Conservation (phyloP, 2,329 filamentous ascomycete genomes). For the Neopestalotiopsis sp. region DNA sequence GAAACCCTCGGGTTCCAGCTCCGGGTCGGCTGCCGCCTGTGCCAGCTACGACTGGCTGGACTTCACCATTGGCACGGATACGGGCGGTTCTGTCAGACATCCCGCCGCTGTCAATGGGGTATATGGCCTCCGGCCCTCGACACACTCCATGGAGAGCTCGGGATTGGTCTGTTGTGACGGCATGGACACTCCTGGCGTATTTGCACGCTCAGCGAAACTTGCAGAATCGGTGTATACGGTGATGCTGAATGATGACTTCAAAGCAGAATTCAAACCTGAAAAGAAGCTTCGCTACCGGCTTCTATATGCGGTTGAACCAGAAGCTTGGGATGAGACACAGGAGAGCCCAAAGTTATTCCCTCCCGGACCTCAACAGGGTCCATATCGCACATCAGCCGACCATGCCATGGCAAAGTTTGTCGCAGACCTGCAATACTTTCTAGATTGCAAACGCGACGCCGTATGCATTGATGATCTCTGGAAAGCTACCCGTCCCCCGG, state of each 20-base stretch:
- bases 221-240: slow-evolving; percentile 17
- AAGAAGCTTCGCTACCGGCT: slow-evolving; percentile 20
- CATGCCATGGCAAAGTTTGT: slow-evolving; percentile 23
- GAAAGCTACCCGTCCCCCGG: slow-evolving; percentile 21
- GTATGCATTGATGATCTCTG: slow-evolving; percentile 24
- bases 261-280: background rate
- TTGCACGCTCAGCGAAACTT: slow-evolving; percentile 24
- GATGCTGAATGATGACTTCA: slow-evolving; percentile 9
- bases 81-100: slow-evolving; percentile 27
- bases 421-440: slow-evolving; percentile 18
- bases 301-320: slow-evolving; percentile 24
- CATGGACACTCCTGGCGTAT: slow-evolving; percentile 25
- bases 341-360: slow-evolving; percentile 25
- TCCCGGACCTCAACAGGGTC: background rate
- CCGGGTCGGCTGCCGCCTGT: slow-evolving; percentile 23
- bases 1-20: slow-evolving; percentile 26
- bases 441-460: slow-evolving; percentile 21
- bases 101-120: slow-evolving; percentile 27
- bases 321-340: background rate
- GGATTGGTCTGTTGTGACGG: slow-evolving; percentile 19
- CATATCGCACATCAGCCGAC: slow-evolving; percentile 15
- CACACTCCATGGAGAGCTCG: slow-evolving; percentile 13
- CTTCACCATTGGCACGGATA: slow-evolving; percentile 29
- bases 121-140: slow-evolving; percentile 26
- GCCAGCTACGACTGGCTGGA: slow-evolving; percentile 29